These are phyloP conservation scores for Ophiostoma populinum DNA, from an alignment of 2,329 filamentous ascomycete genomes.

Conservation along the genomic window DNA sequence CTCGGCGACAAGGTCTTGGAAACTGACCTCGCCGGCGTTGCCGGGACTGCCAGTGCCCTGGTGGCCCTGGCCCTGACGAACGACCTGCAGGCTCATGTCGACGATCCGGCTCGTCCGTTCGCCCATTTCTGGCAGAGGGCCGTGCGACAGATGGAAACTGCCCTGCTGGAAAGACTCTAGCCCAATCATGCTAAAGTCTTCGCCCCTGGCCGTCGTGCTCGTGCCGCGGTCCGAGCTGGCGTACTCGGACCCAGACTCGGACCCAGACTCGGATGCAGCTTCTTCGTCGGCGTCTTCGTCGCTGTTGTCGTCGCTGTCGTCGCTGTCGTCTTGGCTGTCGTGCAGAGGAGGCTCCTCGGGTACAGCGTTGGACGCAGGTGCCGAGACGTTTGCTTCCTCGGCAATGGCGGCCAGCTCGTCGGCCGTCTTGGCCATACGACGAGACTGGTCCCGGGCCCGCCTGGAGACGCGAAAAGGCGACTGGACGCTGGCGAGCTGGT, in stretches of 20 bases:
- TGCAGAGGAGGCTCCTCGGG: no score
- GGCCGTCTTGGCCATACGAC: constrained; percentile 14
- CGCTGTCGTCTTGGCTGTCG: neutral
- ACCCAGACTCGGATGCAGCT: no score
- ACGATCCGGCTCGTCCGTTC: constrained; percentile 40
- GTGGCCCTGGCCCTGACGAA: constrained; percentile 23
- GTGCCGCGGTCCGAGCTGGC: constrained; percentile 11
- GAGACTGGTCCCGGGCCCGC: constrained; percentile 15
- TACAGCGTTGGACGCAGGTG: no score
- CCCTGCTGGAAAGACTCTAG: constrained; percentile 11
- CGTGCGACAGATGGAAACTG: constrained; percentile 21
- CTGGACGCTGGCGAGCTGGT: no score
- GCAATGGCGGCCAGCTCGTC: constrained; percentile 15
- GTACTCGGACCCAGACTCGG: no score
- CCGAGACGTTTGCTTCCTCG: constrained; percentile 10
- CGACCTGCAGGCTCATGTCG: constrained; percentile 33
- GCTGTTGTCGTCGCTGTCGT: neutral
- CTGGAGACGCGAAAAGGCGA: constrained; percentile 15
- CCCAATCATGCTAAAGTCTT: constrained; percentile 16
- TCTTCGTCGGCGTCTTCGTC: constrained; percentile 3
- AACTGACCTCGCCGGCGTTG: neutral
- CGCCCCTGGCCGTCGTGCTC: constrained; percentile 15
- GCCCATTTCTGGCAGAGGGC: constrained; percentile 29
- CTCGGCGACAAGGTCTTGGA: constrained; percentile 4
- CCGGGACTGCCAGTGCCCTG: no score